These are phyloP conservation scores for Rhododendron ferrugineum DNA, from an alignment of 148 eudicot genomes.

Conservation along the genomic window DNA sequence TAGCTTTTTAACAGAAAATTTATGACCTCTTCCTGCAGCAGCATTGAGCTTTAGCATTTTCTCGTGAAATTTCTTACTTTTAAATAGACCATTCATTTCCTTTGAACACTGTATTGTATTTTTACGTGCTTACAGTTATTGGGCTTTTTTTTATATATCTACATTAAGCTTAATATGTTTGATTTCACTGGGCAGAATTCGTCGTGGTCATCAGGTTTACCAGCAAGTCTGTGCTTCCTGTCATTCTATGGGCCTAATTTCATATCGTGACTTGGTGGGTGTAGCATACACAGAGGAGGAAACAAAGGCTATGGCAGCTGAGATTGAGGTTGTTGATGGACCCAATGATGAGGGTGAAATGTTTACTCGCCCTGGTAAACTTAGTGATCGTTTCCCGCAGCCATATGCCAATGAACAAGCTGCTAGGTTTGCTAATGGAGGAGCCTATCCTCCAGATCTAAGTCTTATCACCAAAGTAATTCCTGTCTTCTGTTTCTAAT, in stretches of 20 bases:
- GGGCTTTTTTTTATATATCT: not conserved
- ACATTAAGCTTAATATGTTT: not conserved
- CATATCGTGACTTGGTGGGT: constrained; percentile 95
- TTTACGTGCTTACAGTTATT: not conserved
- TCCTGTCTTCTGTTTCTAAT: not conserved
- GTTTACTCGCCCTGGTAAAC: constrained; percentile 95
- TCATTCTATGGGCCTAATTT: constrained; percentile 82
- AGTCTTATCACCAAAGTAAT: constrained; percentile 89
- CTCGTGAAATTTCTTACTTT: not conserved
- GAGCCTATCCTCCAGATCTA: constrained; percentile 98
- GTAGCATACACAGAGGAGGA: constrained; percentile 99
- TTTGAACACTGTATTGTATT: not conserved
- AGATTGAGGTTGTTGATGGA: constrained; percentile 93
- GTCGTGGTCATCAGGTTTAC: constrained; percentile 94
- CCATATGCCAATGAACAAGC: constrained; percentile 91
- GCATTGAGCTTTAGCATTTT: not conserved
- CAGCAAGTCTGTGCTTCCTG: constrained; percentile 91
- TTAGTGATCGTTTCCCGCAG: constrained; percentile 85
- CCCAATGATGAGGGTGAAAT: constrained; percentile 99
- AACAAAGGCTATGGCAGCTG: constrained; percentile 96
- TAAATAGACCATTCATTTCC: not conserved
- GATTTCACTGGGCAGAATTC: constrained; percentile 50
- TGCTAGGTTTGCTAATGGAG: constrained; percentile 99
- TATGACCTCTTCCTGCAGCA: not conserved
- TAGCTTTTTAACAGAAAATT: not conserved